Evolutionary conservation across 768 basidiomycete genomes (phyloP), one percentile per base, ranked within the genome.

Genomic region (Multifurca ochricompacta): DNA sequence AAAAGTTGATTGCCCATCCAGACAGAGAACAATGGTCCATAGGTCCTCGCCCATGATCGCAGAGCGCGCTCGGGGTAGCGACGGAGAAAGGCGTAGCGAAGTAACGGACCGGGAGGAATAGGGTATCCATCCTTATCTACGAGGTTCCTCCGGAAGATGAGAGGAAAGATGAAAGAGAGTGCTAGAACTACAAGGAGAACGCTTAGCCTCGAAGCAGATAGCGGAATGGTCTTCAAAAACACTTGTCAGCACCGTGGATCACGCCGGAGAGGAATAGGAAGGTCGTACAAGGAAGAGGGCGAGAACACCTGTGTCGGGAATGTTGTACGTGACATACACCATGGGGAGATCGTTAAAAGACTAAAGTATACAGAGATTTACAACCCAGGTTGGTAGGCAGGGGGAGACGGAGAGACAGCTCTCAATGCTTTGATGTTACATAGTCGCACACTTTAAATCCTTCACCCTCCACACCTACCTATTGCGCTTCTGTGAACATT

Each of bases 1-100:
- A 76, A 74, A 18, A 75, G 71, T 55, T 76, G 76, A 54, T 74
- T 70, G 16, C 76, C 76, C 19, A 78, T 67, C 69, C 69, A 73
- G 48, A 77, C 54, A 6, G 76, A 76, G 57, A 71, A 76, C 10
- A 77, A 51, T 0, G 73, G 64, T 0, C 76, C 76, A 51, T 68
- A 77, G 50, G 69, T 68, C 51, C 70, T 70, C 1, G 72, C 68
- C 76, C 76, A 77, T 32, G 62, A 53, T 48, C 73, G 68, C 14
- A 77, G 66, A 1, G 68, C 68, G 25, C 71, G 66, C 62, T 77
- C 76, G 3, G 76, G 74, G 35, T 72, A 75, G 13, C 67, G 52
- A 4, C 70, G 70, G 19, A 76, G 66, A 62, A 70, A 74, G 6
- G 70, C 68, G 46, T 72, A 73, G 8, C 60, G 59, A 16, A 61